These are phyloP conservation scores for Nitzschia sp. DNA, from an alignment of 108 stramenopile genomes.

Conservation along the genomic window DNA sequence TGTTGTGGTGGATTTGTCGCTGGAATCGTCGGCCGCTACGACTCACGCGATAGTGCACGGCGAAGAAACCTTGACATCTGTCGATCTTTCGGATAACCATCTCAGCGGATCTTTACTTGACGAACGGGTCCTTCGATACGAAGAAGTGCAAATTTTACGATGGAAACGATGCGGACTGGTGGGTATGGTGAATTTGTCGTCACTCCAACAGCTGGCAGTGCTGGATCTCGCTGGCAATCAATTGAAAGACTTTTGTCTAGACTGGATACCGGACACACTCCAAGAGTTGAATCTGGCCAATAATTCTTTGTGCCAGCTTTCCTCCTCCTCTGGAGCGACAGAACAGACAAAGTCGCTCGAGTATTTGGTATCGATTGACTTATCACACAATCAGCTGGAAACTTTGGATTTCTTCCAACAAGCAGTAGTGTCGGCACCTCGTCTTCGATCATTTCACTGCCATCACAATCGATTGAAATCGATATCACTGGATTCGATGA, in stretches of 20 bases:
- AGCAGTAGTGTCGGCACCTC: neutral
- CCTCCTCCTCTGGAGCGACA: neutral
- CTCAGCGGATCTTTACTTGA: slow-evolving; percentile 11
- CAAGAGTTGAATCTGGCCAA: slow-evolving; percentile 30
- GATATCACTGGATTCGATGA: neutral
- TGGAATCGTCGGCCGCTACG: slow-evolving; percentile 2
- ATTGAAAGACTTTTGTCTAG: slow-evolving; percentile 9
- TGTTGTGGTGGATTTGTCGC: slow-evolving; percentile 8
- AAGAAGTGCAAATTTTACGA: slow-evolving; percentile 17
- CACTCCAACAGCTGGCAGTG: slow-evolving; percentile 12
- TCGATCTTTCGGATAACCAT: slow-evolving; percentile 51
- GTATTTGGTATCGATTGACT: slow-evolving; percentile 17
- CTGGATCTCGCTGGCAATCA: slow-evolving; percentile 29
- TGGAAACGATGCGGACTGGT: slow-evolving; percentile 17
- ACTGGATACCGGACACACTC: neutral
- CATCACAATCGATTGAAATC: slow-evolving; percentile 13
- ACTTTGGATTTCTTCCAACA: neutral
- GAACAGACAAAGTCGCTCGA: slow-evolving; percentile 7
- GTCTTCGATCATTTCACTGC: slow-evolving; percentile 13
- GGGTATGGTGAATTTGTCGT: neutral
- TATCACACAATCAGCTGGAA: slow-evolving; percentile 12
- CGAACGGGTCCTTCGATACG: slow-evolving; percentile 6
- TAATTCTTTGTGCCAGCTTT: slow-evolving; percentile 15
- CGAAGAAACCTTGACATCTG: slow-evolving; percentile 32
- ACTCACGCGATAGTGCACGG: neutral